Percentiles rank a stretch among this genome's conserved stretches.
phyloP scores from a whole-genome alignment of 257 asterid species.

The Cordia subcordata region DNA sequence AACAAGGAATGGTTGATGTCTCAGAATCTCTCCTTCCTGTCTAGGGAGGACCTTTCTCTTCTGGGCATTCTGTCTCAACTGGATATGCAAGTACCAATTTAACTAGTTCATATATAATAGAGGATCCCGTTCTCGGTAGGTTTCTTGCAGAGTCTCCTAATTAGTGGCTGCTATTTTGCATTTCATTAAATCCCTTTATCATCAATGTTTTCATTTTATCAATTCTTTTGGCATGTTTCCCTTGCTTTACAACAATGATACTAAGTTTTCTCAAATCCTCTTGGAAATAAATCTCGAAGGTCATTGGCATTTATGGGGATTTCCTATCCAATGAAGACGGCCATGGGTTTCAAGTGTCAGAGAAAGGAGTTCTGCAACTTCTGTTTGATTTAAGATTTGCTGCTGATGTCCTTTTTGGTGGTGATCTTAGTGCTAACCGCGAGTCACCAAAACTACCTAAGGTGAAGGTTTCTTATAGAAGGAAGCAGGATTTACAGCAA shows the following conservation, averaged over 20 bases:
- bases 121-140: too few species aligned
- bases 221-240: neutral
- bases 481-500: constrained; percentile 54
- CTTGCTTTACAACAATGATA: neutral
- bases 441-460: constrained; percentile 43
- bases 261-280: neutral
- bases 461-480: constrained; percentile 56
- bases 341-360: constrained; percentile 55
- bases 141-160: too few species aligned
- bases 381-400: constrained; percentile 82
- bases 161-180: too few species aligned
- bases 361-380: constrained; percentile 84
- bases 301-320: constrained; percentile 61
- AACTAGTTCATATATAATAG: too few species aligned
- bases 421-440: constrained; percentile 49
- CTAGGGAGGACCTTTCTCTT: too few species aligned
- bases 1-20: too few species aligned
- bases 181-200: too few species aligned
- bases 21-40: too few species aligned
- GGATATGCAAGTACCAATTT: too few species aligned
- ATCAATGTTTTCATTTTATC: too few species aligned
- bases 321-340: constrained; percentile 59
- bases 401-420: constrained; percentile 79
- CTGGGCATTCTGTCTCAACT: too few species aligned
- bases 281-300: constrained; percentile 30